Conservation (phyloP, 1,284 basidiomycete genomes). For the Sporisorium graminicola region DNA sequence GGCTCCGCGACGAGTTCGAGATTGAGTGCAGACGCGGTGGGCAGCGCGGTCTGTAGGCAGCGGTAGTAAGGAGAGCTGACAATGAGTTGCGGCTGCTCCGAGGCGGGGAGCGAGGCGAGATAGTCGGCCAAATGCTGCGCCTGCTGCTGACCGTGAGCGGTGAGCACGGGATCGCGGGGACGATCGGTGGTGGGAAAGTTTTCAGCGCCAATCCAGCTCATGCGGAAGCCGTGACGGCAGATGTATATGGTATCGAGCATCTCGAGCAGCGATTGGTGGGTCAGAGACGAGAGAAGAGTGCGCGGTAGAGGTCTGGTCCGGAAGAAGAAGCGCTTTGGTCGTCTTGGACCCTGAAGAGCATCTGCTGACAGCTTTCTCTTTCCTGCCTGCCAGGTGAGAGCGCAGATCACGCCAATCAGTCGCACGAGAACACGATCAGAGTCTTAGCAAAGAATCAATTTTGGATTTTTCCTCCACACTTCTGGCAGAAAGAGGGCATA, state of each 20-base stretch:
- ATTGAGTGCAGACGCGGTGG: conserved; percentile 76
- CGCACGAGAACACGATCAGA: conserved; percentile 10
- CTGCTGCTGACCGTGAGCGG: conserved; percentile 82
- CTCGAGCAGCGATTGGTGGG: not conserved
- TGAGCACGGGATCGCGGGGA: conserved; percentile 81
- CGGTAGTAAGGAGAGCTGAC: conserved; percentile 76
- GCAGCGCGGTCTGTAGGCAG: conserved; percentile 82
- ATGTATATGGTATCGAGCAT: conserved; percentile 82
- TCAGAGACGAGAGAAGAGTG: not conserved
- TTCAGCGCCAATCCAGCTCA: conserved; percentile 77
- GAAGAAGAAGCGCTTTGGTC: not conserved
- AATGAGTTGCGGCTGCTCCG: conserved; percentile 80
- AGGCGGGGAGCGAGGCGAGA: conserved; percentile 77
- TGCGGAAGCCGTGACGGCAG: conserved; percentile 75
- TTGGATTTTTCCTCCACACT: conserved; percentile 33
- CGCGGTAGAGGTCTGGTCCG: too few relatives aligned
- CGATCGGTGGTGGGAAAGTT: conserved; percentile 76
- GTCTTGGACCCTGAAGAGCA: conserved; percentile 7
- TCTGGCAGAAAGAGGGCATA: not conserved
- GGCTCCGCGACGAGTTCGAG: conserved; percentile 82
- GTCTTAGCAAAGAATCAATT: conserved; percentile 28
- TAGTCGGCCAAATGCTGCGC: conserved; percentile 79
- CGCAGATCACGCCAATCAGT: not conserved
- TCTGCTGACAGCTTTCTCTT: not conserved
- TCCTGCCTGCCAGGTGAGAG: too few relatives aligned